Base-by-base conservation (phyloP, 139 green algal species). In the Zygnema cylindricum region DNA sequence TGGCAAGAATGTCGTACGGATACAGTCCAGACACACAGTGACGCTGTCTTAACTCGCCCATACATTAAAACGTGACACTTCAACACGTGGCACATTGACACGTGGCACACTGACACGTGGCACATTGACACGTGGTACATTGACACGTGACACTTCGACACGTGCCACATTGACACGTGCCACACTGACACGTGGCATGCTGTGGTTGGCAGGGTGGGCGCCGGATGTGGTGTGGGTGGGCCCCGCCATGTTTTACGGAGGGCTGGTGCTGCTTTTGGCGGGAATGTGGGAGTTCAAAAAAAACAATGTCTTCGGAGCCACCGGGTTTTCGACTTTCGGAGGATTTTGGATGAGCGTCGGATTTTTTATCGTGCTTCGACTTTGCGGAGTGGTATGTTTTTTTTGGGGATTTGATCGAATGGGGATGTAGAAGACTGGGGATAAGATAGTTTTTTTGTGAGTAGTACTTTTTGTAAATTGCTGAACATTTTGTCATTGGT, bases 181-280 rank as follows among this genome's bases (percentile, higher is more conserved):
- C 22, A 76, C 75, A 36, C 25, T 22, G 35, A 82, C 25, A 22
- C 75, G 57, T n/a, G n/a, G n/a, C n/a, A n/a, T n/a, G n/a, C n/a
- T n/a, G n/a, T n/a, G n/a, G n/a, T n/a, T 30, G 2, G 79, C 81
- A 86, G 81, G 81, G 30, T 86, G 81, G 81, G 81, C 81, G 41
- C 81, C 81, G 30, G 84, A 89, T 43, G 30, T 69, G 38, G 77
- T n/a, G n/a, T n/a, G n/a, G n/a, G n/a, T n/a, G n/a, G n/a, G n/a
- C n/a, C n/a, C n/a, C n/a, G n/a, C n/a, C 39, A n/a, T 87, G 76
- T 89, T 89, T 78, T 89, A 89, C 25, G 84, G 84, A n/a, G 84
- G 84, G 32, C 36, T 88, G 32, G 78, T 33, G 49, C 84, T 89
- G 39, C 77, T 89, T 35, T 78, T 89, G 84, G 84, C 84, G n/a